Evolutionary conservation across 352 stramenopile species (phyloP).

Genomic region (Phytophthora macrochlamydospora): DNA sequence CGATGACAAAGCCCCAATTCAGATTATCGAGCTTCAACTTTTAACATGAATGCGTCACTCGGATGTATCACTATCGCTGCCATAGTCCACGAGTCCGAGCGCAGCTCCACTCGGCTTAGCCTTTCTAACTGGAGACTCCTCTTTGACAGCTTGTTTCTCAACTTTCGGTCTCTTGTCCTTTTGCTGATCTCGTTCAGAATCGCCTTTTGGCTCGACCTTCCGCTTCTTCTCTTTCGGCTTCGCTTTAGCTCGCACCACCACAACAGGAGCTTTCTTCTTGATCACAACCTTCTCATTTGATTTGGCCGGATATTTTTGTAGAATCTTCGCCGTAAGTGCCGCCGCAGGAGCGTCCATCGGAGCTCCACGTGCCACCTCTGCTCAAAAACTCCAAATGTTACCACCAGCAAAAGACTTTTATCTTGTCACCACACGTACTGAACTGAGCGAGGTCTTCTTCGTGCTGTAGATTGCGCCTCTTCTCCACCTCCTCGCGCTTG

Average conservation of each 20-base stretch:
- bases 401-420: not conserved
- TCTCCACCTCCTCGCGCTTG: conserved; percentile 51
- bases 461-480: conserved; percentile 66
- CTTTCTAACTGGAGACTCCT: conserved; percentile 9
- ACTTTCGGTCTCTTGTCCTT: conserved; percentile 34
- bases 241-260: conserved; percentile 64
- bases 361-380: conserved; percentile 65
- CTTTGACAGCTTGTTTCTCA: not conserved
- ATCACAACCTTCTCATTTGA: conserved; percentile 27
- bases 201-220: conserved; percentile 23
- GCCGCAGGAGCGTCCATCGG: conserved; percentile 25
- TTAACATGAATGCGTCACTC: no score
- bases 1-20: conserved; percentile 26
- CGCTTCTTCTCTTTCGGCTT: conserved; percentile 40
- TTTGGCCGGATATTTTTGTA: conserved; percentile 40
- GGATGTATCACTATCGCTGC: conserved; percentile 65
- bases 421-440: conserved; percentile 35
- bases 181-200: conserved; percentile 4
- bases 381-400: not conserved
- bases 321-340: conserved; percentile 29
- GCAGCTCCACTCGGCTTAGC: conserved; percentile 16
- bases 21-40: no score
- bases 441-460: conserved; percentile 78
- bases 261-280: conserved; percentile 35
- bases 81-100: conserved; percentile 59